Base-by-base conservation (phyloP, 1,284 basidiomycete species). In the Sanghuangporus weigelae region DNA sequence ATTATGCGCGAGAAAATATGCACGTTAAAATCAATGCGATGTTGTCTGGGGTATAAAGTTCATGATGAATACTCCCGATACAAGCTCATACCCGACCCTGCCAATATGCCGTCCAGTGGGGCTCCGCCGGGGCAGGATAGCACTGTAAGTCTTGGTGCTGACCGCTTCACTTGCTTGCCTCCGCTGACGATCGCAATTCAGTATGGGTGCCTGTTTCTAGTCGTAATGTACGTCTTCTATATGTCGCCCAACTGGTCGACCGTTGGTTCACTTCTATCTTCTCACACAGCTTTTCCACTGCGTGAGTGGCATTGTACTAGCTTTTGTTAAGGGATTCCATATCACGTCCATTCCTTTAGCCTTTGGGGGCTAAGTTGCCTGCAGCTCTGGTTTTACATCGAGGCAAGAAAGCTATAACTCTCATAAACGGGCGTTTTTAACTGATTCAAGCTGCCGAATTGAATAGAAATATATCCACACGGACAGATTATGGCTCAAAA, bases 281-380 rank as follows among this genome's bases (percentile, higher is more conserved):
- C 3, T 39, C 19, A n/a, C 19, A 8, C 36, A 54, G 53, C 2
- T 54, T 54, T 3, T 36, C 26, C 38, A 38, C 53, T 2, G 53
- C 53, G 53, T 54, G 19, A 19, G 53, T 19, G 19, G 7, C 23
- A 31, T 8, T 40, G 19, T 14, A 36, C 31, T 23, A 26, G 31
- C 7, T 8, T 7, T n/a, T 36, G 5, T 31, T 7, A 14, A 6
- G 10, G 16, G 26, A 14, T n/a, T 23, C 31, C 16, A 31, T 19
- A n/a, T 11, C 35, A 7, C 10, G 31, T 54, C 26, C 35, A 14
- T 42, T 19, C 23, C 31, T 26, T 23, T 51, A 64, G 63, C n/a
- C 55, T 64, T 7, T 64, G 63, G 63, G 63, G 59, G 2, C 16
- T 50, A n/a, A 44, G 60, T n/a, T 48, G 49, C 14, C 8, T 64